Base-by-base conservation (phyloP, 108 stramenopile genomes). In the Pseudonitzschia delicatissima region DNA sequence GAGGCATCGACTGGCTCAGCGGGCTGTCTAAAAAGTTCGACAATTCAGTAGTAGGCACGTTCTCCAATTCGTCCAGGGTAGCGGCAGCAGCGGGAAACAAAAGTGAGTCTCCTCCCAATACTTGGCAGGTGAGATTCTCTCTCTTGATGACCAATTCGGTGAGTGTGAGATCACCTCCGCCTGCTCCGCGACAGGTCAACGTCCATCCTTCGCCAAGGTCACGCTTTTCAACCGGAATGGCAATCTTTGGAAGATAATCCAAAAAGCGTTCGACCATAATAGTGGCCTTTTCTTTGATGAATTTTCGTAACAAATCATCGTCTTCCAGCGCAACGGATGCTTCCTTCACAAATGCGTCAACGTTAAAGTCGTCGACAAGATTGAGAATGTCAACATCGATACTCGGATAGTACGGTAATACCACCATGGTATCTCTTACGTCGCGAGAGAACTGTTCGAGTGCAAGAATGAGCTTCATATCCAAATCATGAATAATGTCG, bases 341-440 rank as follows among this genome's bases (percentile, higher is more conserved):
- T 35, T 91, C 92, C 44, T 79, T 85, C 29, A 94, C 39, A 45
- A 90, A 81, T 45, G 73, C 50, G 40, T 91, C 90, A 26, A 88
- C 57, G 67, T 90, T 84, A 13, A 94, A 64, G 53, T 89, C 90
- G 59, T 94, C 92, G 55, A 94, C 87, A 5, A 94, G 80, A 51
- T 91, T 82, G 39, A 94, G 77, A 37, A 94, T 82, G 44, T 94
- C 92, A 35, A 91, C 86, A 42, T 94, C 92, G 62, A 94, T 87
- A 26, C 87, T 93, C 57, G 88, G 78, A 57, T 90, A 90, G 65
- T 93, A 94, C 17, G 92, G 92, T 20, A 94, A 68, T 26, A 87
- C 69, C 17, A 80, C 74, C 76, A 94, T 82, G 40, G 87, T 75
- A 25, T 87, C 83, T 50, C 84, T 89, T 28, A 94, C 68, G 78